Evolutionary conservation across 805 yeast genomes (phyloP).

Genomic region (Schizosaccharomyces cryophilus): DNA sequence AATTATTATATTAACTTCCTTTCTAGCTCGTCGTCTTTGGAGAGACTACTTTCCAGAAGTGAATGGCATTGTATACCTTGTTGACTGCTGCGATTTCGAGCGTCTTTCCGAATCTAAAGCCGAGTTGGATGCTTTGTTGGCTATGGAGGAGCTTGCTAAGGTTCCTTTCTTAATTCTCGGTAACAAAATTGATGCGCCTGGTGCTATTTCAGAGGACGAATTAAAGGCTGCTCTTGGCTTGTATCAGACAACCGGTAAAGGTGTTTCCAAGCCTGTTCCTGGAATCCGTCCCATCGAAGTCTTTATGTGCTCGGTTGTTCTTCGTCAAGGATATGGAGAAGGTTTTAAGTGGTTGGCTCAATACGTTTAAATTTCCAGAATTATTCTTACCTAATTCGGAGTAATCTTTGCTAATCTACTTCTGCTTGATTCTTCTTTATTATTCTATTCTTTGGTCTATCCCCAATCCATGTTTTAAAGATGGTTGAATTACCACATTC

Average conservation of each 20-base stretch:
- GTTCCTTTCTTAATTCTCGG: conserved; percentile 91
- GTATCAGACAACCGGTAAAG: conserved; percentile 76
- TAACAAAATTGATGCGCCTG: conserved; percentile 84
- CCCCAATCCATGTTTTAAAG: neutral
- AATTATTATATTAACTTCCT: neutral
- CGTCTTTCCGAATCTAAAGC: conserved; percentile 86
- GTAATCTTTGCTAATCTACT: neutral
- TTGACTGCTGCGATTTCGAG: conserved; percentile 90
- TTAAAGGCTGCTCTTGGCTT: conserved; percentile 74
- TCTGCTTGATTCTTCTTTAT: neutral
- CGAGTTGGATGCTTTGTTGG: conserved; percentile 78
- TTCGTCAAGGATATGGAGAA: conserved; percentile 97
- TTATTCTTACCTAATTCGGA: neutral
- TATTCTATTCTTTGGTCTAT: neutral
- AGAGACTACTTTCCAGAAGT: conserved; percentile 98
- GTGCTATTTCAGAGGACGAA: conserved; percentile 87
- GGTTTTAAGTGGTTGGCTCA: conserved; percentile 97
- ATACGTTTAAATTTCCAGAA: conserved; percentile 32
- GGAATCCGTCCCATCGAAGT: conserved; percentile 79
- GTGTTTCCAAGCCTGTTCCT: conserved; percentile 32
- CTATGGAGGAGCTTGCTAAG: conserved; percentile 65
- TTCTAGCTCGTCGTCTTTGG: conserved; percentile 84
- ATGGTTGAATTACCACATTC: neutral
- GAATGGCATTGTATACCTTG: conserved; percentile 84
- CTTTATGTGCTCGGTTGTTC: conserved; percentile 90